Conservation (phyloP, 2,329 filamentous ascomycete genomes). For the Macrophomina phaseolina region DNA sequence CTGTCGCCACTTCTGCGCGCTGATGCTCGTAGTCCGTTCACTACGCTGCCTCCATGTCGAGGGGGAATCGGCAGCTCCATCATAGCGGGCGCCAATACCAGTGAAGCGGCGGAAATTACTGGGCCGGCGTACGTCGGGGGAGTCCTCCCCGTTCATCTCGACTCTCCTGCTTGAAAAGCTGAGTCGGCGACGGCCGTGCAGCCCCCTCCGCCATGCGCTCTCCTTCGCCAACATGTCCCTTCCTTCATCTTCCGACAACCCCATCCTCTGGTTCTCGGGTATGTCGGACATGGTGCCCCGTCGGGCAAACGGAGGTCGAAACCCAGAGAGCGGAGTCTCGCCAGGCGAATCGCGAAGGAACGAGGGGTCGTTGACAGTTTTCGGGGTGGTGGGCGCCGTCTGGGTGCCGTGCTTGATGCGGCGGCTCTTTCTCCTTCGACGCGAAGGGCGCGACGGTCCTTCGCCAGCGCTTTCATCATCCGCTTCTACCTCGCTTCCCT, state of each 20-base stretch:
- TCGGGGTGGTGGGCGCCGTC: slow-evolving; percentile 72
- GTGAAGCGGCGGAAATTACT: slow-evolving; percentile 53
- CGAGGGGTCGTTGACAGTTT: slow-evolving; percentile 55
- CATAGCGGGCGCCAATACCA: slow-evolving; percentile 43
- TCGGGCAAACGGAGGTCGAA: slow-evolving; percentile 62
- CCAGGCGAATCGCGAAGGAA: slow-evolving; percentile 51
- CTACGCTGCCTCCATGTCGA: slow-evolving; percentile 52
- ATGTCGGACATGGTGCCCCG: slow-evolving; percentile 57
- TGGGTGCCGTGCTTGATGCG: slow-evolving; percentile 62
- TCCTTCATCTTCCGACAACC: slow-evolving; percentile 58
- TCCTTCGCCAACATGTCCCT: slow-evolving; percentile 53
- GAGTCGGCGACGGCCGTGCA: slow-evolving; percentile 39
- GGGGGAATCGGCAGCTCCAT: slow-evolving; percentile 45
- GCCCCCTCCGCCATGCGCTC: slow-evolving; percentile 53
- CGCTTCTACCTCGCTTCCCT: slow-evolving; percentile 73
- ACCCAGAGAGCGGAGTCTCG: slow-evolving; percentile 36
- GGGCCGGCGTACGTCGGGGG: slow-evolving; percentile 47
- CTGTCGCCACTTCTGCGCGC: slow-evolving; percentile 86
- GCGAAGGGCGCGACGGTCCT: slow-evolving; percentile 45
- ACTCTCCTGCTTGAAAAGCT: slow-evolving; percentile 38
- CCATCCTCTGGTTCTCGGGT: slow-evolving; percentile 52
- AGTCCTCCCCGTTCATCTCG: slow-evolving; percentile 39
- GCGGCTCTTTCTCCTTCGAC: slow-evolving; percentile 67
- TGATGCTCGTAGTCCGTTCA: slow-evolving; percentile 54
- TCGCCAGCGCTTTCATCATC: slow-evolving; percentile 88